These are phyloP conservation scores for Spizellomyces sp. DNA, from an alignment of 192 early-diverging fungal species.

Conservation along the genomic window DNA sequence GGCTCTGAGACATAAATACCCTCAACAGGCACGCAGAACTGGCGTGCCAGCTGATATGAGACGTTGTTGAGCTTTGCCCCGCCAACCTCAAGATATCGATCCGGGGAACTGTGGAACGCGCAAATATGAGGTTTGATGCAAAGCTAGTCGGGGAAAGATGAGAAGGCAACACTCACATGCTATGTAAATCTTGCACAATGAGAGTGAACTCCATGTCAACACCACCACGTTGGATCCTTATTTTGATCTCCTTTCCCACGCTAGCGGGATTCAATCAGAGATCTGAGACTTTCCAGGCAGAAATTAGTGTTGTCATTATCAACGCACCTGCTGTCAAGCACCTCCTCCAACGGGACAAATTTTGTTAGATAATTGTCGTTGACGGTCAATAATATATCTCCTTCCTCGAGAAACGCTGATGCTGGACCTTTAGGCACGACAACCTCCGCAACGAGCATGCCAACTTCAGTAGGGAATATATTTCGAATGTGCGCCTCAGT, in stretches of 20 bases:
- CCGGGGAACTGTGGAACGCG: slow-evolving; percentile 60
- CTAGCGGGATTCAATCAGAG: slow-evolving; percentile 4
- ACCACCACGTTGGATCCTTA: slow-evolving; percentile 76
- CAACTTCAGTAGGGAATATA: slow-evolving; percentile 68
- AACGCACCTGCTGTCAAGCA: slow-evolving; percentile 56
- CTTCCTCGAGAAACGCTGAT: slow-evolving; percentile 67
- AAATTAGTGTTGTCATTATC: background rate
- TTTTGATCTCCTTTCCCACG: slow-evolving; percentile 57
- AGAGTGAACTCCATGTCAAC: slow-evolving; percentile 60
- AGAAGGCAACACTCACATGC: slow-evolving; percentile 44
- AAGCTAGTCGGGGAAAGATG: too few relatives aligned
- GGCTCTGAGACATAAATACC: slow-evolving; percentile 82
- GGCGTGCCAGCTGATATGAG: slow-evolving; percentile 55
- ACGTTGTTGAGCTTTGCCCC: slow-evolving; percentile 70
- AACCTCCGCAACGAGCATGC: slow-evolving; percentile 76
- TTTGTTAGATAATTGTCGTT: slow-evolving; percentile 76
- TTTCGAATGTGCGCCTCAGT: slow-evolving; percentile 67
- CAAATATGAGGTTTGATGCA: background rate
- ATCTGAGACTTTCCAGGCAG: slow-evolving; percentile 1
- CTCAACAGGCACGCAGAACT: slow-evolving; percentile 52
- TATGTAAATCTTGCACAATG: slow-evolving; percentile 70
- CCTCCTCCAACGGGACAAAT: slow-evolving; percentile 77
- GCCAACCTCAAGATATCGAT: slow-evolving; percentile 83
- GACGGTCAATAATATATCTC: slow-evolving; percentile 72
- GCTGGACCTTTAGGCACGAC: slow-evolving; percentile 77